These are phyloP conservation scores for Mycosarcoma mackinlayi DNA, from an alignment of 1,284 basidiomycete genomes.

Conservation along the genomic window DNA sequence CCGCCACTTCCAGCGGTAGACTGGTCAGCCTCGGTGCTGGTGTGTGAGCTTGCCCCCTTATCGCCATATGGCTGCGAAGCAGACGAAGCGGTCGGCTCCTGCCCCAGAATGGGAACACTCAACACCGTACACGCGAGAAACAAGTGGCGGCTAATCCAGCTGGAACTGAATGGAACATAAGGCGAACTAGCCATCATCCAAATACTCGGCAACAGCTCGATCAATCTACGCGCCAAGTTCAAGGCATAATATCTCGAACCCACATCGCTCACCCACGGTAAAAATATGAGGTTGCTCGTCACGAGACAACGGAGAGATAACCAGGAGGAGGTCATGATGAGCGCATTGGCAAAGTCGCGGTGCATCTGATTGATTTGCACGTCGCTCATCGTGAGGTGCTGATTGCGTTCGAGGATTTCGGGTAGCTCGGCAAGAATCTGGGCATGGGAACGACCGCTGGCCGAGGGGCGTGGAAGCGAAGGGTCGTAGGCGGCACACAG, in stretches of 20 bases:
- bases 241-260: conserved; percentile 17
- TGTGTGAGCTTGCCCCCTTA: background rate
- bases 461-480: background rate
- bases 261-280: conserved; percentile 24
- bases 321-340: conserved; percentile 27
- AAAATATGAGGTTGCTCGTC: conserved; percentile 34
- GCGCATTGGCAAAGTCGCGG: conserved; percentile 31
- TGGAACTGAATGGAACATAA: conserved; percentile 25
- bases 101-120: conserved; percentile 23
- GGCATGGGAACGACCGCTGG: conserved; percentile 1
- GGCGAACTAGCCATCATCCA: conserved; percentile 32
- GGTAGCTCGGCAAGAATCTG: conserved; percentile 24
- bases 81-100: conserved; percentile 3
- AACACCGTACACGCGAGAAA: conserved; percentile 36
- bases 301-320: conserved; percentile 16
- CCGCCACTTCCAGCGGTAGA: background rate
- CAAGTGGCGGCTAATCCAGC: conserved; percentile 33
- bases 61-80: background rate
- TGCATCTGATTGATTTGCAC: conserved; percentile 14
- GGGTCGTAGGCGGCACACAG: conserved; percentile 27
- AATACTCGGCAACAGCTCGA: conserved; percentile 32
- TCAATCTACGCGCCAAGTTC: conserved; percentile 30
- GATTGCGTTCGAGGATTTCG: conserved; percentile 14
- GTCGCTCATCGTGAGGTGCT: conserved; percentile 3
- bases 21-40: background rate